These are phyloP conservation scores for Pulicaria dysenterica DNA, from an alignment of 129 eudicot species.

Conservation along the genomic window DNA sequence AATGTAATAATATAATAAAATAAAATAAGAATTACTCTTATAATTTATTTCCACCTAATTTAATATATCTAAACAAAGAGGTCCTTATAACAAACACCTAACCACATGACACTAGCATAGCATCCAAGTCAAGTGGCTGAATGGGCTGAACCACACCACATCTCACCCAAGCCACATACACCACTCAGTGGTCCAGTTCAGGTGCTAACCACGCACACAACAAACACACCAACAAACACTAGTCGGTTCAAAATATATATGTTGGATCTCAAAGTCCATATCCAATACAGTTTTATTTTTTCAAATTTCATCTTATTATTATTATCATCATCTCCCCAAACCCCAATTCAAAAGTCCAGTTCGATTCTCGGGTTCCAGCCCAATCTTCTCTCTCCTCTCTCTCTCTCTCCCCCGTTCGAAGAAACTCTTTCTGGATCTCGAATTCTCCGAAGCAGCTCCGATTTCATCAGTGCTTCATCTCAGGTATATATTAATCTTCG, in stretches of 20 bases:
- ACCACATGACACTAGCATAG: background rate
- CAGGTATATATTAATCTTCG: constrained; percentile 12
- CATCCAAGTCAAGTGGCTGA: constrained; percentile 20
- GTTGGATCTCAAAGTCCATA: constrained; percentile 72
- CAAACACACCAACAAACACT: background rate
- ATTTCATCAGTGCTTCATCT: background rate
- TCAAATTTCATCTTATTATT: constrained; percentile 11
- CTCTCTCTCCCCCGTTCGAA: constrained; percentile 31
- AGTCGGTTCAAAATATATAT: background rate
- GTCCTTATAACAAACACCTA: background rate
- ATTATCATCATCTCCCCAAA: constrained; percentile 14
- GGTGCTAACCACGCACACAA: background rate
- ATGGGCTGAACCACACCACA: constrained; percentile 34
- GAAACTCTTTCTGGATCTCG: constrained; percentile 46
- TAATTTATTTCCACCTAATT: background rate
- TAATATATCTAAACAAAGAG: background rate
- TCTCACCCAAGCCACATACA: background rate
- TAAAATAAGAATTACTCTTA: background rate
- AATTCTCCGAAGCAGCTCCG: constrained; percentile 21
- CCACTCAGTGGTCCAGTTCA: constrained; percentile 24
- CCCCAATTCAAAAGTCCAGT: constrained; percentile 58
- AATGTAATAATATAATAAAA: background rate
- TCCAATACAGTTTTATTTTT: constrained; percentile 49
- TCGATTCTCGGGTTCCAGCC: constrained; percentile 56
- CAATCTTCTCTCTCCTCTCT: constrained; percentile 49